Percentiles rank a stretch among this genome's conserved stretches.
Evolutionary conservation across 106 monocot species (phyloP).

Genomic region (Acorus calamus): DNA sequence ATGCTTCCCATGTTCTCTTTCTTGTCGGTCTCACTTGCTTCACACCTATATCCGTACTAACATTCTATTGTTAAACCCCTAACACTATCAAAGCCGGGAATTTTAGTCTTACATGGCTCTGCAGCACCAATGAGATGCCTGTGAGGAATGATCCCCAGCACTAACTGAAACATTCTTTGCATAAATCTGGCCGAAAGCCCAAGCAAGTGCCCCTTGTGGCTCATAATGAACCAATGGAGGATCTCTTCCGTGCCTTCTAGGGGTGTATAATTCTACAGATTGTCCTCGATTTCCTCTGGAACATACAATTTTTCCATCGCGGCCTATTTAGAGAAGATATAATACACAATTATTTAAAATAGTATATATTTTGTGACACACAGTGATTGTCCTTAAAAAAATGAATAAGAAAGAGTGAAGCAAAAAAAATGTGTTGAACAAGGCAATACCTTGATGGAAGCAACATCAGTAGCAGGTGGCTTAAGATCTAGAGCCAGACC

Average conservation of each 20-base stretch:
- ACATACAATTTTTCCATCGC: slow-evolving; percentile 87
- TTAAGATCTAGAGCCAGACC: slow-evolving; percentile 87
- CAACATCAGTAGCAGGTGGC: slow-evolving; percentile 76
- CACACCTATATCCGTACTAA: too few relatives aligned
- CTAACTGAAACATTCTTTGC: neutral
- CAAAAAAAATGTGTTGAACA: too few relatives aligned
- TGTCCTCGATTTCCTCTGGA: slow-evolving; percentile 86
- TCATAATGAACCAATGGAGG: neutral
- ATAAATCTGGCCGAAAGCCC: slow-evolving; percentile 14
- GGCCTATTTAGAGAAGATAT: slow-evolving; percentile 29
- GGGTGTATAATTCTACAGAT: slow-evolving; percentile 9
- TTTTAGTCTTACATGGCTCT: too few relatives aligned
- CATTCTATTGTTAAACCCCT: too few relatives aligned
- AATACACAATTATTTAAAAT: neutral
- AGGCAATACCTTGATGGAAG: slow-evolving; percentile 59
- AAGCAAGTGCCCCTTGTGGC: slow-evolving; percentile 14
- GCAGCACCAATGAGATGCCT: too few relatives aligned
- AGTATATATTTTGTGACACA: neutral
- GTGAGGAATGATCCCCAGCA: too few relatives aligned
- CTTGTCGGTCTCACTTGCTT: too few relatives aligned
- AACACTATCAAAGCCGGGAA: too few relatives aligned
- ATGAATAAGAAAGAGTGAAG: neutral
- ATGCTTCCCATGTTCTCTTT: too few relatives aligned
- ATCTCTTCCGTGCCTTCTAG: slow-evolving; percentile 3
- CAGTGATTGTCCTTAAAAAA: neutral